Evolutionary conservation across 805 yeast genomes (phyloP), one percentile per base, ranked within the genome.

Genomic region (Ogataea methanolica): DNA sequence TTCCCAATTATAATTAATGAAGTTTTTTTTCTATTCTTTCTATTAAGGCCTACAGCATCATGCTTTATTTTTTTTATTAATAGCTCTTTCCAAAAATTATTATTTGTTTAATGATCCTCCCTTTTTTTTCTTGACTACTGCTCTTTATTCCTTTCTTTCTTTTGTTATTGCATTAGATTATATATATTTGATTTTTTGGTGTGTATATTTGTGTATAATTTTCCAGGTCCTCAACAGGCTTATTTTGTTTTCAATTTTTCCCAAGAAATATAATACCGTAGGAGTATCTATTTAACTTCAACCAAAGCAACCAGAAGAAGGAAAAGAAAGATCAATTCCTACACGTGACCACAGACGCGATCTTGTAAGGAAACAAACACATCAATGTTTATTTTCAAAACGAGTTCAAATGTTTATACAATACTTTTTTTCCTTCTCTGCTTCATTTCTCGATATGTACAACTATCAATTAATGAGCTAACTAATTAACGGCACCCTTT

Each of bases 171-270:
- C 41, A 39, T 39, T 39, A 39, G 41, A 39, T 33, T 33, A n/a
- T 15, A 23, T 26, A 37, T 37, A 37, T 37, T 19, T 23, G 23
- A 23, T 15, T 33, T 33, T 15, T 37, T 37, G 21, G 23, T 39
- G 16, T 55, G 58, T 57, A 55, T 55, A 54, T 42, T 54, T 50
- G 43, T 41, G 31, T 41, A 31, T 38, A 42, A 39, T 39, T 23
- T 17, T 26, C n/a, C 4, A 41, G 54, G 53, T 48, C 56, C 51
- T 53, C 56, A 60, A 60, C 64, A 54, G 64, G 62, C 54, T 38
- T 29, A 33, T 33, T 41, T 41, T 33, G 31, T 41, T 12, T 19
- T 19, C 9, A 16, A 15, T 11, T 8, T 19, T 21, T 6, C 11
- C 26, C 8, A 22, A 21, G 34, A 36, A 36, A 15, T 6, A n/a